Evolutionary conservation across 208 protist species (phyloP), one percentile per base, ranked within the genome.

Genomic region (Acanthamoeba triangularis): DNA sequence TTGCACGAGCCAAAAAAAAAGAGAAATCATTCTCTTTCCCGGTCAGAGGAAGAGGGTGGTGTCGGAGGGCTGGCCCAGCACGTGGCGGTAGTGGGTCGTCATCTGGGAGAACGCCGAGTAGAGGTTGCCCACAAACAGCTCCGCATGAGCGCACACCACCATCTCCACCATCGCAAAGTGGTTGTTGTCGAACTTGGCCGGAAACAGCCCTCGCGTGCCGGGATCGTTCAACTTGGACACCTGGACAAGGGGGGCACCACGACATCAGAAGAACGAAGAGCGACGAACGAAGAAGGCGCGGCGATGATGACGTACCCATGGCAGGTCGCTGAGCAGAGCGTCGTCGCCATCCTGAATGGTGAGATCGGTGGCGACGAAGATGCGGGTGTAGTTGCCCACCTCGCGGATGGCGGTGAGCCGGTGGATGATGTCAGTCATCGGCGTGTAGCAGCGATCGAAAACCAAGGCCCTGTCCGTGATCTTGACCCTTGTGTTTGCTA

Each of bases 111-210:
- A 78, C 14, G 69, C 69, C 69, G 28, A 78, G 69, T 78, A 78
- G 33, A 78, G 69, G 69, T 78, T 78, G 30, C 30, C 65, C 65
- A 74, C 65, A n/a, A 74, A 74, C n/a, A 74, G 23, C 65, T 74
- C 65, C 23, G 65, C 65, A 13, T 74, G 65, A 37, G 65, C 65
- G 65, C 65, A 74, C 65, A 74, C 65, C 30, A 41, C 23, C 65
- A 74, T 33, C 0, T 74, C 65, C 23, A 74, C 65, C 25, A 74
- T 1, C 65, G 30, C 65, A 11, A 74, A 74, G 65, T 74, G 65
- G 65, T 74, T 74, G 13, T 41, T 74, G 65, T 74, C 65, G 65
- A 35, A 74, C 65, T 74, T 74, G 65, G 65, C n/a, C n/a, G 65
- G 65, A 35, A 74, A 74, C n/a, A 74, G 65, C 65, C 30, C 65